phyloP scores from a whole-genome alignment of 768 basidiomycete species.

The Lentinula lateritia region DNA sequence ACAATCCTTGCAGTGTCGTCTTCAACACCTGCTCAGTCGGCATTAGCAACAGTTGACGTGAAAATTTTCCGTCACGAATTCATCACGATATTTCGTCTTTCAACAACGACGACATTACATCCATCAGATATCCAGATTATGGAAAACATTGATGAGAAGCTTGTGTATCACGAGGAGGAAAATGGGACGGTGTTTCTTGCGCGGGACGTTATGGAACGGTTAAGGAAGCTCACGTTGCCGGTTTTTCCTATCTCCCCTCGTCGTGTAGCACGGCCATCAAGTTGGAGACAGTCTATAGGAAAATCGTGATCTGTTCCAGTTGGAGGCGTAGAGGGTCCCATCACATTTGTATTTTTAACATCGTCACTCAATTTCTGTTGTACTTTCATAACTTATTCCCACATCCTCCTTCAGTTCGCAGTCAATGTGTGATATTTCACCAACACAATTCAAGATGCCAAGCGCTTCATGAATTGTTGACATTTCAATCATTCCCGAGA shows the following conservation, averaged over 20 bases:
- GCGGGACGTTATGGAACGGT: conserved; percentile 39
- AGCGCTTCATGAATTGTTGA: neutral
- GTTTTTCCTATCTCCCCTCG: neutral
- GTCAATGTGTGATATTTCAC: neutral
- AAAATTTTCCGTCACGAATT: conserved; percentile 59
- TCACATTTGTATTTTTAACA: neutral
- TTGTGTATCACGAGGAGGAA: conserved; percentile 52
- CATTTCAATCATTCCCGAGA: neutral
- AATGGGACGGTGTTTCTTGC: conserved; percentile 56
- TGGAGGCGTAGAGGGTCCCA: neutral
- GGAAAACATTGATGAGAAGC: conserved; percentile 41
- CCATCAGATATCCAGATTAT: conserved; percentile 47
- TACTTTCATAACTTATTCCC: neutral
- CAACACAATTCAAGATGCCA: neutral
- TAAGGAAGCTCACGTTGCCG: conserved; percentile 33
- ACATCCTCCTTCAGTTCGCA: neutral
- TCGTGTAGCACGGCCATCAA: neutral
- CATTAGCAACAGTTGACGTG: conserved; percentile 41
- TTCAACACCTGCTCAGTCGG: conserved; percentile 25
- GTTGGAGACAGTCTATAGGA: neutral
- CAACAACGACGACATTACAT: conserved; percentile 38
- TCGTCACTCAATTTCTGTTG: neutral
- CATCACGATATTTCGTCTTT: conserved; percentile 57
- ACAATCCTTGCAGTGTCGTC: neutral
- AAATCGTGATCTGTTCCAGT: neutral